These are phyloP conservation scores for Mytilinidion resinicola DNA, from an alignment of 495 filamentous ascomycete species.

Conservation along the genomic window DNA sequence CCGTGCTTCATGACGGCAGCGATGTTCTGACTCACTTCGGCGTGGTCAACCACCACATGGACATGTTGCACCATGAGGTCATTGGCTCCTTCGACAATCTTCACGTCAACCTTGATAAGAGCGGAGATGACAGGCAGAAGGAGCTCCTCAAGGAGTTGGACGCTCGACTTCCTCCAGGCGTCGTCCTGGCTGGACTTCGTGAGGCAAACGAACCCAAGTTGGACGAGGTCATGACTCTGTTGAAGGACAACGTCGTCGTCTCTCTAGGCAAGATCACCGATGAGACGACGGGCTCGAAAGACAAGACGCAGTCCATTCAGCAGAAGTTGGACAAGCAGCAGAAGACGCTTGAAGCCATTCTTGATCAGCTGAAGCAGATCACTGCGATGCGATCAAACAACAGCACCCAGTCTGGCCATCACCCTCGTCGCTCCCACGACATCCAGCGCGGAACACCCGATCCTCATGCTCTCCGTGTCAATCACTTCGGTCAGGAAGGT, in stretches of 20 bases:
- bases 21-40: constrained; percentile 25
- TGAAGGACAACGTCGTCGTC: constrained; percentile 12
- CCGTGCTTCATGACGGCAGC: constrained; percentile 9
- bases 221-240: constrained; percentile 16
- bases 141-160: too few species aligned
- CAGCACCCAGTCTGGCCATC: too few species aligned
- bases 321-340: constrained; percentile 10
- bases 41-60: constrained; percentile 27
- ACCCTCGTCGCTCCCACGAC: too few species aligned
- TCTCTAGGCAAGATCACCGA: constrained; percentile 3
- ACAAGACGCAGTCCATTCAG: constrained; percentile 12
- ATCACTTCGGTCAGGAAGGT: too few species aligned
- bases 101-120: not conserved
- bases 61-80: constrained; percentile 2
- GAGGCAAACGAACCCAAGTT: constrained; percentile 3
- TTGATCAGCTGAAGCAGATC: too few species aligned
- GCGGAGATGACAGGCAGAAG: too few species aligned
- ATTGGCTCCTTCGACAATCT: not conserved
- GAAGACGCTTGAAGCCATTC: constrained; percentile 1
- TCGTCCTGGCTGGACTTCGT: constrained; percentile 8
- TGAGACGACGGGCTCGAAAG: constrained; percentile 7
- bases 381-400: too few species aligned
- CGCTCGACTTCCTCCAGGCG: too few species aligned
- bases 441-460: too few species aligned
- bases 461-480: too few species aligned